Percentiles rank a stretch among this genome's conserved stretches.
Conservation (phyloP, 805 yeast species). For the Sungouiella thailandica region DNA sequence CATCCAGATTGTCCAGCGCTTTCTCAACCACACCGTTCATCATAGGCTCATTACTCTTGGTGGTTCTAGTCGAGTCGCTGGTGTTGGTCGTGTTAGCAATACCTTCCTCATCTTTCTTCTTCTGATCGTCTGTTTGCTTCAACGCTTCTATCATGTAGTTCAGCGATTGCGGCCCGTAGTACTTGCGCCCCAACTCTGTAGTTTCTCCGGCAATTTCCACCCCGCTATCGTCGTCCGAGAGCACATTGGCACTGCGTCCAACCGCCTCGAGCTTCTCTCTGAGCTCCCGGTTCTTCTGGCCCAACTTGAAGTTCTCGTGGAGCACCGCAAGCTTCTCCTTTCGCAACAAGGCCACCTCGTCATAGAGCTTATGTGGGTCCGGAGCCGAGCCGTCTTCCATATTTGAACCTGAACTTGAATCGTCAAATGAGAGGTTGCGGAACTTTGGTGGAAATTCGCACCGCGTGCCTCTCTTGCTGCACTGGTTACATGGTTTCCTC, state of each 20-base stretch:
- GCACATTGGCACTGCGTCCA: background rate
- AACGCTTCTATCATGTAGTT: constrained; percentile 42
- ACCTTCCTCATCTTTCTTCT: constrained; percentile 3
- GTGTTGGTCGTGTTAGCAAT: background rate
- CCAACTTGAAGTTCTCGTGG: constrained; percentile 16
- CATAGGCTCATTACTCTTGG: constrained; percentile 5
- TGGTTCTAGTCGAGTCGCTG: constrained; percentile 1
- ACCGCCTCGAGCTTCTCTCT: background rate
- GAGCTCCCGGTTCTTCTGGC: constrained; percentile 5
- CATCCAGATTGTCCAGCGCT: constrained; percentile 2
- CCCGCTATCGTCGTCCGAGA: background rate
- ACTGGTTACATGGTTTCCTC: constrained; percentile 15
- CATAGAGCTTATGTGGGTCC: constrained; percentile 6
- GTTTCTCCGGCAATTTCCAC: constrained; percentile 31
- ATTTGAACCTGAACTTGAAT: background rate
- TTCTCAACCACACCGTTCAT: constrained; percentile 6
- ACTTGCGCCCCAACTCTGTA: constrained; percentile 37
- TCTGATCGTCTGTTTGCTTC: constrained; percentile 12
- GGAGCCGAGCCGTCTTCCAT: background rate
- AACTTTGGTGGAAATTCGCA: constrained; percentile 16
- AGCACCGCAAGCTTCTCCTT: constrained; percentile 18
- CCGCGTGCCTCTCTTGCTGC: constrained; percentile 7
- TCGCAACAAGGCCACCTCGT: constrained; percentile 17
- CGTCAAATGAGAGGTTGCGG: constrained; percentile 6
- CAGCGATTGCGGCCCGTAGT: constrained; percentile 50